A percentile compares a stretch with the other conserved stretches of the same genome.
phyloP scores from a whole-genome alignment of 1,139 yeast genomes.

The Candida dubliniensis region DNA sequence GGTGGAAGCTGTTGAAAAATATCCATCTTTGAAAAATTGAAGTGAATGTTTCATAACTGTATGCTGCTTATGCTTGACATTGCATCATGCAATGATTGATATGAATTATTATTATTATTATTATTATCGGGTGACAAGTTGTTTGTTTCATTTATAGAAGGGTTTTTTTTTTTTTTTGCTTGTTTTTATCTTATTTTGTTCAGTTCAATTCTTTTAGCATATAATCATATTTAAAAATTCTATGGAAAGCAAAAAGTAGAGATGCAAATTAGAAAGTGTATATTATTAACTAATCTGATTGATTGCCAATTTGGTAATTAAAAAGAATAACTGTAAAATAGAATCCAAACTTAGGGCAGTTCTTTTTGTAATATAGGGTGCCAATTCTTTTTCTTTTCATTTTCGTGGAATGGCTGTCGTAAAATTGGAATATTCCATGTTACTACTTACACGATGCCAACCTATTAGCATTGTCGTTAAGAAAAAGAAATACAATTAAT shows the following conservation, averaged over 20 bases:
- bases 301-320: not conserved
- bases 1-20: constrained; percentile 69
- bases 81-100: too few relatives aligned
- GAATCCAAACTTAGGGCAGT: too few relatives aligned
- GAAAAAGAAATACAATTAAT: not conserved
- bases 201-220: not conserved
- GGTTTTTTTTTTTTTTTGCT: not conserved
- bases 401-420: too few relatives aligned
- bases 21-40: constrained; percentile 42
- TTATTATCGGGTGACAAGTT: too few relatives aligned
- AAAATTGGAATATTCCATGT: too few relatives aligned
- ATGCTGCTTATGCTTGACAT: too few relatives aligned
- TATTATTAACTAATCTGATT: not conserved
- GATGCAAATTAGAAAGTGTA: not conserved
- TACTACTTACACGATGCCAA: too few relatives aligned
- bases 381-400: too few relatives aligned
- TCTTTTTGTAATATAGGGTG: too few relatives aligned
- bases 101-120: too few relatives aligned
- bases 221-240: not conserved
- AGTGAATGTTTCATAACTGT: not conserved
- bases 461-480: not conserved
- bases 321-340: too few relatives aligned
- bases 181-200: not conserved
- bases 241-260: not conserved
- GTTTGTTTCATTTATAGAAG: not conserved